These are phyloP conservation scores for Aaosphaeria arxii DNA, from an alignment of 2,329 filamentous ascomycete species.

Conservation along the genomic window DNA sequence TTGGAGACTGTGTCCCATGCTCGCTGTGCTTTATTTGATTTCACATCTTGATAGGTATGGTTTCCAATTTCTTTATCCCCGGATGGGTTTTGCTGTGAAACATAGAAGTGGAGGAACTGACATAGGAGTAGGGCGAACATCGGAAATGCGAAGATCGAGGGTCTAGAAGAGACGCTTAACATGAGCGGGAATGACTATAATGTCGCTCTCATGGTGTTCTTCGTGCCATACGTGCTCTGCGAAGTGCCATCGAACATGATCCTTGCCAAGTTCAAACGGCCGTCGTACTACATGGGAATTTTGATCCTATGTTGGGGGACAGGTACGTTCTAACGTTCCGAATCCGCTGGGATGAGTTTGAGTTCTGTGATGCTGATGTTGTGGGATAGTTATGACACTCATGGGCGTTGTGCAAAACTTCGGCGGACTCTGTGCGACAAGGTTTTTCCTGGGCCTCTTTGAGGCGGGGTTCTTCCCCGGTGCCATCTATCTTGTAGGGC, in stretches of 20 bases:
- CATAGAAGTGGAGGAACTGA: conserved; percentile 12
- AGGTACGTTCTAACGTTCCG: conserved; percentile 31
- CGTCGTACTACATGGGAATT: conserved; percentile 24
- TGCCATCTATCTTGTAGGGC: conserved; percentile 30
- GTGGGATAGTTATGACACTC: conserved; percentile 15
- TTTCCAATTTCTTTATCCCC: background rate
- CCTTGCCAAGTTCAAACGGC: conserved; percentile 28
- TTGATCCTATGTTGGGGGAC: conserved; percentile 25
- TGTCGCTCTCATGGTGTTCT: conserved; percentile 61
- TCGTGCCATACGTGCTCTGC: conserved; percentile 42
- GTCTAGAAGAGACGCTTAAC: conserved; percentile 15
- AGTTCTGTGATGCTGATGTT: too few species aligned
- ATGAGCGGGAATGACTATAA: conserved; percentile 58
- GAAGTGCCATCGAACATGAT: conserved; percentile 44
- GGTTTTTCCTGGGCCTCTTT: conserved; percentile 21
- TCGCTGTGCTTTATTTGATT: conserved; percentile 24
- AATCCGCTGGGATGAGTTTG: conserved; percentile 46
- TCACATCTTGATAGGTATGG: conserved; percentile 24
- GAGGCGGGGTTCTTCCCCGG: conserved; percentile 33
- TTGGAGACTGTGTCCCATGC: conserved; percentile 18
- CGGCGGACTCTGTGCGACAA: conserved; percentile 11
- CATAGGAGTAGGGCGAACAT: background rate
- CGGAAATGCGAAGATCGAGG: conserved; percentile 43
- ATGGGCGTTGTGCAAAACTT: conserved; percentile 22
- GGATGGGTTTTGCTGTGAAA: too few species aligned